Conservation (phyloP, 139 green algal genomes). For the Nannochloris sp. region DNA sequence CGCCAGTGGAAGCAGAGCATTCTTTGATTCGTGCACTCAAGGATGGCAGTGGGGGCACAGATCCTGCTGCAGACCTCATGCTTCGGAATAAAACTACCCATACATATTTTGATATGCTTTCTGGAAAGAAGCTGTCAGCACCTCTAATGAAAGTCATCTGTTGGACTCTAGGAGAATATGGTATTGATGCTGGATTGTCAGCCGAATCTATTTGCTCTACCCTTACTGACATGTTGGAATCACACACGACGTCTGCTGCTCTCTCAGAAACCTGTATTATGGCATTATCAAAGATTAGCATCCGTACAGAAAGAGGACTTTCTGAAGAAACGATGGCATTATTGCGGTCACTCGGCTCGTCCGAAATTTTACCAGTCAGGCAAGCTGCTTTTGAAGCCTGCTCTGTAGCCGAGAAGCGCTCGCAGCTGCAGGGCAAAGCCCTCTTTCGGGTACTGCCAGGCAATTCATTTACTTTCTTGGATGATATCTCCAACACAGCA, state of each 20-base stretch:
- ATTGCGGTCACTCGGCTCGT: no score
- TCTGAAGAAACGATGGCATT: slow-evolving; percentile 33
- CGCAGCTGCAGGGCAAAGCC: no score
- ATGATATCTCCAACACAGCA: slow-evolving; percentile 35
- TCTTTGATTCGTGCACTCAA: slow-evolving; percentile 79
- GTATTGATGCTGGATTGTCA: slow-evolving; percentile 26
- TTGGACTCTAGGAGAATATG: slow-evolving; percentile 93
- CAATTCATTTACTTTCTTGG: slow-evolving; percentile 47
- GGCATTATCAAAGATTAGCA: slow-evolving; percentile 63
- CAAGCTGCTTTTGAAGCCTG: no score
- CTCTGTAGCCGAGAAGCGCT: no score
- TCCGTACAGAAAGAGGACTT: slow-evolving; percentile 25
- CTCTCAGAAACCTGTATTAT: neutral
- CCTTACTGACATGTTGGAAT: slow-evolving; percentile 42
- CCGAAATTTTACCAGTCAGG: no score
- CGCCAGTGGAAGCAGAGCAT: slow-evolving; percentile 31
- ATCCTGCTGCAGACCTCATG: slow-evolving; percentile 30
- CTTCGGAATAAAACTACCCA: slow-evolving; percentile 39
- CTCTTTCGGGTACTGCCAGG: neutral
- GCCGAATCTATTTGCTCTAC: slow-evolving; percentile 33
- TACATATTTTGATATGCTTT: slow-evolving; percentile 54
- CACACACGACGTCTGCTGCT: slow-evolving; percentile 17
- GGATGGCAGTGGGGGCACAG: slow-evolving; percentile 57
- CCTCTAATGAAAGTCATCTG: slow-evolving; percentile 50
- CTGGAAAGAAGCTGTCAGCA: slow-evolving; percentile 57